Conservation (phyloP, 192 early-diverging fungal genomes). For the Linnemannia schmuckeri region DNA sequence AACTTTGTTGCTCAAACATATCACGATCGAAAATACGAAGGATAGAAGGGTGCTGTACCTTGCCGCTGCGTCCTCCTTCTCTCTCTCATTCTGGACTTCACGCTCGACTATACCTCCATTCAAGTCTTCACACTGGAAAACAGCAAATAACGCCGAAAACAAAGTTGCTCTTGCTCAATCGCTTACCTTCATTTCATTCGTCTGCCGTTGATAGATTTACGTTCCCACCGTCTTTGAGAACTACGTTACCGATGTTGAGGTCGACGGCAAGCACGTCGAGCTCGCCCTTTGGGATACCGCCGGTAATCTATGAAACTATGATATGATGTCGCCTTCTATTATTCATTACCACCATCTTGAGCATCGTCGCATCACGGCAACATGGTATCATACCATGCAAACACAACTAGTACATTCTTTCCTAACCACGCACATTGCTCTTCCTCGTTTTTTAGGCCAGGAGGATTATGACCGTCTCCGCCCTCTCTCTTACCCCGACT, state of each 20-base stretch:
- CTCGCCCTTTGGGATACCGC: conserved; percentile 83
- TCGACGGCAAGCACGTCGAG: conserved; percentile 77
- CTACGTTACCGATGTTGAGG: conserved; percentile 76
- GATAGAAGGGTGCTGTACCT: too few species aligned
- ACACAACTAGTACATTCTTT: neutral
- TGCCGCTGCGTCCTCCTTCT: too few species aligned
- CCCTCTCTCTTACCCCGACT: conserved; percentile 91
- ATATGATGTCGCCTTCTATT: neutral
- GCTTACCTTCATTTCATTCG: neutral
- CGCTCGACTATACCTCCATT: too few species aligned
- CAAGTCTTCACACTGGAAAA: too few species aligned
- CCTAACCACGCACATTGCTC: conserved; percentile 59
- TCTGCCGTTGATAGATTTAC: conserved; percentile 60
- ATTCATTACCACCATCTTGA: neutral
- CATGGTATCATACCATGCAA: conserved; percentile 5
- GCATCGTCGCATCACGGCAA: neutral
- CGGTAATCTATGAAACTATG: conserved; percentile 56
- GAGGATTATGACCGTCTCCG: conserved; percentile 98
- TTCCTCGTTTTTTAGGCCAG: conserved; percentile 72
- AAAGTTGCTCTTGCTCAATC: too few species aligned
- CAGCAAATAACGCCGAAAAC: too few species aligned
- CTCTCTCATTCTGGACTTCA: too few species aligned
- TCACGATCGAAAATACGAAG: too few species aligned
- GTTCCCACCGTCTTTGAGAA: conserved; percentile 84
- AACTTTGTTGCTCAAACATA: too few species aligned